Evolutionary conservation across 192 early-diverging fungal species (phyloP), one percentile per base, ranked within the genome.

Genomic region (Coemansia sp.): DNA sequence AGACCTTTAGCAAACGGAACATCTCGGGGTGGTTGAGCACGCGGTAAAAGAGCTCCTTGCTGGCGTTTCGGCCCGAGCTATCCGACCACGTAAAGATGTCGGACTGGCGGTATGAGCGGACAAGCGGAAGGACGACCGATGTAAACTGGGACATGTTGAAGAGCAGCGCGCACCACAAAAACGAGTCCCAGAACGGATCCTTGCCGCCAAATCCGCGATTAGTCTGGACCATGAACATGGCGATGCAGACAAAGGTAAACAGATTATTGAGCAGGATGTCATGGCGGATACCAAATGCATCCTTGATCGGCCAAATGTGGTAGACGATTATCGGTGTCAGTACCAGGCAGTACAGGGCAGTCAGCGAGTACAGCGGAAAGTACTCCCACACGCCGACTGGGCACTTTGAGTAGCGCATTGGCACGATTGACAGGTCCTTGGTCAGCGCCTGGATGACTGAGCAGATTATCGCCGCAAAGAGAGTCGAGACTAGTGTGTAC

Each of bases 111-210:
- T 79, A 84, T 19, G 77, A 76, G 63, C 72, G 69, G 3, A 77
- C 54, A 1, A 84, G 77, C 37, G 82, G 82, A 36, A 80, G 51
- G 38, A 79, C 72, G 12, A 84, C 77, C 1, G 82, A 79, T 10
- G 77, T 79, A 59, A 73, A 71, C 67, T 84, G 77, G 25, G 82
- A 84, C 70, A 84, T 73, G 67, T 79, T 79, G 59, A 84, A 76
- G 31, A 77, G 67, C 64, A 76, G 51, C 10, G 74, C 63, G 45
- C 70, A 73, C 82, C 82, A 84, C 53, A 79, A 38, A 43, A 79
- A 84, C 14, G 82, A 76, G 31, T 76, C 74, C 82, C 82, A 84
- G 62, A 84, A 84, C 17, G 73, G 74, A 45, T 79, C 76, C 4
- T 54, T 32, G 39, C 68, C 73, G 47, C 72, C 74, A 60, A 76